These are phyloP conservation scores for Fusarium pseudoanthophilum DNA, from an alignment of 2,329 filamentous ascomycete species.

Conservation along the genomic window DNA sequence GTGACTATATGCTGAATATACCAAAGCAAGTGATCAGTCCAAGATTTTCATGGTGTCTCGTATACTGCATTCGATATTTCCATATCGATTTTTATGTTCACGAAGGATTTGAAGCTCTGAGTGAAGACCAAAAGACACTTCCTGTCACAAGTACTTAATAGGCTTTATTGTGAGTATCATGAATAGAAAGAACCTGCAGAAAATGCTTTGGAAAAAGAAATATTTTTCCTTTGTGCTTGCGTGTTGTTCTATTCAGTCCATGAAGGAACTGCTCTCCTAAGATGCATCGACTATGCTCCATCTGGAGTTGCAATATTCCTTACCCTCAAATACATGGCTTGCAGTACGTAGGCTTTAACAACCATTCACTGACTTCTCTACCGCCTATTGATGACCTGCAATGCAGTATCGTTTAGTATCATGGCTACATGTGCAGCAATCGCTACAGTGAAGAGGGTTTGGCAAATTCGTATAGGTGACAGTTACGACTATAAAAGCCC, in stretches of 20 bases:
- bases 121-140: background rate
- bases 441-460: background rate
- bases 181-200: too few species aligned
- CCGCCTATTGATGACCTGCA: background rate
- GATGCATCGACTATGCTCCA: too few species aligned
- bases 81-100: background rate
- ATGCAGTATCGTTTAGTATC: background rate
- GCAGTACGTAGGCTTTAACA: background rate
- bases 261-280: background rate
- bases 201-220: background rate
- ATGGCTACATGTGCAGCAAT: background rate
- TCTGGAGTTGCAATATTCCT: background rate
- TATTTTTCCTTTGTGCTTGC: accelerated
- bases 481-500: background rate
- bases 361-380: background rate
- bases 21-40: background rate
- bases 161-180: background rate
- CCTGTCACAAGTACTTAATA: background rate
- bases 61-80: background rate
- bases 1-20: background rate
- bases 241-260: background rate
- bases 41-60: background rate
- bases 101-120: too few species aligned
- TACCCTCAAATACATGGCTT: background rate
- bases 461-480: too few species aligned